Evolutionary conservation across 345 rosid species (phyloP), one percentile per base, ranked within the genome.

Genomic region (Acer saccharum): DNA sequence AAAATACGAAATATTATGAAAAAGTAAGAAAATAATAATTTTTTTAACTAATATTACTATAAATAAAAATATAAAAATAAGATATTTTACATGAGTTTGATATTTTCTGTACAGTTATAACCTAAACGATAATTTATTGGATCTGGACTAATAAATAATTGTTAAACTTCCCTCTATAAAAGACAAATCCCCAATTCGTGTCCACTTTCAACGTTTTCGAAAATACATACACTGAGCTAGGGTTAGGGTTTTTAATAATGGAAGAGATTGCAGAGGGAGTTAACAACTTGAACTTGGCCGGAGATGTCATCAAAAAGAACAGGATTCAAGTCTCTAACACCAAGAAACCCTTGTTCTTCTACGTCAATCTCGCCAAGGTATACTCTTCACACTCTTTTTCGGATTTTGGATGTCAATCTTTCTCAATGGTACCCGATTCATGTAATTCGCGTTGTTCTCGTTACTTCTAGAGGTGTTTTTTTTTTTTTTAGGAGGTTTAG

Each of bases 361-460:
- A 92, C 81, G 97, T 94, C 81, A 94, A 92, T 87, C 97, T 94
- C 84, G 96, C 98, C 67, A 94, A 94, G 97, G 98, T 92, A 9
- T 11, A 43, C 46, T 43, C 46, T 35, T 35, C 39, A 35, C 39
- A 35, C 39, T 4, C 46, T 72, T 32, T n/a, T 48, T 44, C 12
- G 25, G 10, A 32, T 2, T 72, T 64, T 23, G 55, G 73, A 65
- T 20, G 68, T 67, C 72, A 10, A 11, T 46, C 10, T 46, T 11
- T 10, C 50, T 46, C 50, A 46, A 0, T 46, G 10, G 50, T 35
- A 58, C 48, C 21, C 35, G 35, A 16, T 67, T 71, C 64, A 2
- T 69, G 52, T 13, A n/a, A 46, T 69, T 65, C 14, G 16, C 20
- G 63, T 76, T 71, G 66, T 29, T 52, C 3, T 76, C 20, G 32